Evolutionary conservation across 345 rosid species (phyloP).

Genomic region (Euphorbia lathyris): DNA sequence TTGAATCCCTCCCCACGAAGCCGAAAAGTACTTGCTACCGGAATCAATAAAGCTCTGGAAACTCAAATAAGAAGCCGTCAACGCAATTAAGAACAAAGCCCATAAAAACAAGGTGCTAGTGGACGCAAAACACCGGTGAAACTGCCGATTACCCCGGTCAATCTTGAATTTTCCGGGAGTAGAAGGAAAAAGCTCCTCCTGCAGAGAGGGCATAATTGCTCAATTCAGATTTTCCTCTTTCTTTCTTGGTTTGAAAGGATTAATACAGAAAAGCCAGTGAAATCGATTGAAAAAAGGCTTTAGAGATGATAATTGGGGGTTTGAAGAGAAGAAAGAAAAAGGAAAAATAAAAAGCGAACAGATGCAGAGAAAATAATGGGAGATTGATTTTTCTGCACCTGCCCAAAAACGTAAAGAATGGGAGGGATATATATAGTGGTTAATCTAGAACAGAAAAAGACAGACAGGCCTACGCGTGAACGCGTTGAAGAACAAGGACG

Average conservation of each 20-base stretch:
- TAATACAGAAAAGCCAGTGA: not conserved
- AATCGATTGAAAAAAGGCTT: too few species aligned
- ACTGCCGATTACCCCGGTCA: conserved; percentile 37
- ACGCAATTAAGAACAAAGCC: conserved; percentile 86
- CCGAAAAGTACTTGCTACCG: conserved; percentile 41
- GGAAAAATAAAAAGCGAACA: conserved; percentile 3
- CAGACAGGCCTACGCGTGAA: conserved; percentile 52
- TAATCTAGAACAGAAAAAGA: conserved; percentile 27
- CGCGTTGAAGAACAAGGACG: conserved; percentile 46
- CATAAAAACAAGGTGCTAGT: conserved; percentile 87
- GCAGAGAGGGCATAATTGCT: conserved; percentile 56
- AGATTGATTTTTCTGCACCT: conserved; percentile 42
- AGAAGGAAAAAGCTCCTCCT: conserved; percentile 78
- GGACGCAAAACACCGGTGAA: conserved; percentile 78
- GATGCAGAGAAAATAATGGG: conserved; percentile 44
- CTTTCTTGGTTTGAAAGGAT: not conserved
- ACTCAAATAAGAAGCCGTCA: conserved; percentile 82
- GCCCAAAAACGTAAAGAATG: conserved; percentile 30
- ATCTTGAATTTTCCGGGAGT: conserved; percentile 92
- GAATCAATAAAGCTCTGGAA: conserved; percentile 68
- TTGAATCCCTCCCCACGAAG: conserved; percentile 29
- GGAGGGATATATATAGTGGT: conserved; percentile 40
- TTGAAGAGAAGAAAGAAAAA: not conserved
- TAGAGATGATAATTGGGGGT: not conserved
- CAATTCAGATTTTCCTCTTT: not conserved